These are phyloP conservation scores for Neonothopanus nambi DNA, from an alignment of 1,284 basidiomycete genomes.

Conservation along the genomic window DNA sequence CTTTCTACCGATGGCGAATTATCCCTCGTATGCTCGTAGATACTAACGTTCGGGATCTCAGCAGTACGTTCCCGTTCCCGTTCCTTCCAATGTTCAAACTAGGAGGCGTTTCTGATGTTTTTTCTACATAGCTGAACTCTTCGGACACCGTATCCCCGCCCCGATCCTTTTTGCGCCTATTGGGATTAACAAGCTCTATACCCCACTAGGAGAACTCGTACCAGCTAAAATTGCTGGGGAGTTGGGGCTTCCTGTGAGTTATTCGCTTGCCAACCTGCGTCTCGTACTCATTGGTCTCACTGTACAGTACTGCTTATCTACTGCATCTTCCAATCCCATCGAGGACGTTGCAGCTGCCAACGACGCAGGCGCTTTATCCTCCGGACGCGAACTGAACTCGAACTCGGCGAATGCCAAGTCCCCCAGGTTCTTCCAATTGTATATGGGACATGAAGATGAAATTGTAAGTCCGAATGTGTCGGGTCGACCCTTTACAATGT, in stretches of 20 bases:
- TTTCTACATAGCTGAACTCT: constrained; percentile 40
- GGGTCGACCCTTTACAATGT: background rate
- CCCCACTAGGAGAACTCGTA: constrained; percentile 50
- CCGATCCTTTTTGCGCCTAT: constrained; percentile 60
- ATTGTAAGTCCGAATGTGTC: constrained; percentile 30
- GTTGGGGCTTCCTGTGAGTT: constrained; percentile 48
- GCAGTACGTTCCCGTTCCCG: constrained; percentile 32
- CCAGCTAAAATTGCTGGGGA: constrained; percentile 57
- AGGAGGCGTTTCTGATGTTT: background rate
- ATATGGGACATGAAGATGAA: constrained; percentile 59
- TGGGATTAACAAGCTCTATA: constrained; percentile 60
- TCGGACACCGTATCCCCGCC: constrained; percentile 53
- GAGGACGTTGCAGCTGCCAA: constrained; percentile 55
- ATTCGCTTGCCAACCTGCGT: background rate
- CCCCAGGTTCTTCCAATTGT: constrained; percentile 61
- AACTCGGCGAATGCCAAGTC: constrained; percentile 36
- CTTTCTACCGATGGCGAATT: constrained; percentile 53
- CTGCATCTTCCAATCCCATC: constrained; percentile 52
- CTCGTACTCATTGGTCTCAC: background rate
- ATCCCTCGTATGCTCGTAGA: constrained; percentile 61
- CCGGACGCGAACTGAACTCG: constrained; percentile 29
- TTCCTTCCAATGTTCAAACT: background rate
- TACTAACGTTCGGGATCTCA: constrained; percentile 55
- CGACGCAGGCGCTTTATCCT: constrained; percentile 40
- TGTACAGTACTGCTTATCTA: constrained; percentile 52